Base-by-base conservation (phyloP, 352 stramenopile genomes). In the Phytophthora quininea region DNA sequence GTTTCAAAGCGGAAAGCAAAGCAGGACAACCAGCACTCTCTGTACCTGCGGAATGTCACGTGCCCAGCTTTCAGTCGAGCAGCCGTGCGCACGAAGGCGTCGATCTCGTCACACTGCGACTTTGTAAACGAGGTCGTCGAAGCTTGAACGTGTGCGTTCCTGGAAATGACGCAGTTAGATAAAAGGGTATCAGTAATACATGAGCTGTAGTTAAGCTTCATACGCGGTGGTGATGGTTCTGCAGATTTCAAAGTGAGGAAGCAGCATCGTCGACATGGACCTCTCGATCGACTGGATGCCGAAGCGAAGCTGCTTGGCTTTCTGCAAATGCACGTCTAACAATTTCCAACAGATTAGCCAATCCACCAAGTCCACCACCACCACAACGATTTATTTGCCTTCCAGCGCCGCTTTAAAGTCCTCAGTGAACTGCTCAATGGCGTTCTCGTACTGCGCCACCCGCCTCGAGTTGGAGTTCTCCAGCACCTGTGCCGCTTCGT, bases 211-310 rank as follows among this genome's bases (percentile, higher is more conserved):
- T 7, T 51, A 5, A 30, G 35, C 8, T n/a, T 49, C 70, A 40
- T 73, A 91, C 82, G 82, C 80, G 30, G 72, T 86, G 8, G 67
- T 71, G 57, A 91, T 89, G 0, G 82, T 86, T 9, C 64, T 65
- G 53, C 78, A 88, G 49, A 86, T 84, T 32, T 88, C 80, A 45
- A 86, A 67, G 40, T 91, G 82, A 0, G 74, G 74, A 24, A 75
- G 38, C 31, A 91, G 60, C 80, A 91, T 82, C 42, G 53, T 80
- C 8, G 60, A 58, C 63, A 84, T 80, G 52, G 76, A 79, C 49
- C 64, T 75, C 57, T 89, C 80, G 47, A 89, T 80, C 2, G 61
- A 64, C 24, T 69, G 27, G 27, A 86, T 73, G 27, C 82, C 76
- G 50, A 67, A 73, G 12, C 69, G 68, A 3, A 88, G 42, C 43